These are phyloP conservation scores for Rutstroemia sp. DNA, from an alignment of 2,329 filamentous ascomycete species.

Conservation along the genomic window DNA sequence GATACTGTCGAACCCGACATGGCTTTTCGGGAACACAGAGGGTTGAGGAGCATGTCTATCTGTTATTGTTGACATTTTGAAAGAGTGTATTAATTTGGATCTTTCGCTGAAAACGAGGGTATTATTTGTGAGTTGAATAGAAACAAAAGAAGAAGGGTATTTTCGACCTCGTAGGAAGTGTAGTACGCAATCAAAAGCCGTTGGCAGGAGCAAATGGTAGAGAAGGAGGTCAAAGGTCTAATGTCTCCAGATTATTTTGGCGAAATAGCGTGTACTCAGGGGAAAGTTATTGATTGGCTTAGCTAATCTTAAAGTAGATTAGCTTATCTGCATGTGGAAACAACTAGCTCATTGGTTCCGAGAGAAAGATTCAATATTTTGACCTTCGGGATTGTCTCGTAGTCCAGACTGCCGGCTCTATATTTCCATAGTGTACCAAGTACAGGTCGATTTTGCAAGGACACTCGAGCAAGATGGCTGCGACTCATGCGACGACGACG, in stretches of 20 bases:
- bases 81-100: constrained; percentile 5
- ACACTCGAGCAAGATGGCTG: constrained; percentile 36
- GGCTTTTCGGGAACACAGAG: constrained; percentile 76
- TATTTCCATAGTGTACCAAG: neutral
- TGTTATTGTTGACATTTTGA: constrained; percentile 28
- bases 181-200: constrained; percentile 3
- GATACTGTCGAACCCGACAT: constrained; percentile 99
- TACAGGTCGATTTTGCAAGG: neutral
- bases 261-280: constrained; percentile 9
- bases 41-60: constrained; percentile 28
- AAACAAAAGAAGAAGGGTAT: neutral
- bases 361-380: neutral
- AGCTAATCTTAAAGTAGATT: constrained; percentile 5
- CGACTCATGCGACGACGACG: constrained; percentile 33
- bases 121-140: constrained; percentile 8
- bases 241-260: constrained; percentile 11
- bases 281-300: constrained; percentile 6
- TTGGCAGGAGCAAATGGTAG: constrained; percentile 14
- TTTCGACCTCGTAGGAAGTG: neutral
- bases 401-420: neutral
- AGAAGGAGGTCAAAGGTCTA: constrained; percentile 13
- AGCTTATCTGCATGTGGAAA: constrained; percentile 6
- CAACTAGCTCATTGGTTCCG: neutral
- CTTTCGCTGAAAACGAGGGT: neutral
- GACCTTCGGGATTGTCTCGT: neutral